A percentile compares a stretch with the other conserved stretches of the same genome.
phyloP scores from a whole-genome alignment of 2,329 filamentous ascomycete species.

The Colletotrichum cuscutae region DNA sequence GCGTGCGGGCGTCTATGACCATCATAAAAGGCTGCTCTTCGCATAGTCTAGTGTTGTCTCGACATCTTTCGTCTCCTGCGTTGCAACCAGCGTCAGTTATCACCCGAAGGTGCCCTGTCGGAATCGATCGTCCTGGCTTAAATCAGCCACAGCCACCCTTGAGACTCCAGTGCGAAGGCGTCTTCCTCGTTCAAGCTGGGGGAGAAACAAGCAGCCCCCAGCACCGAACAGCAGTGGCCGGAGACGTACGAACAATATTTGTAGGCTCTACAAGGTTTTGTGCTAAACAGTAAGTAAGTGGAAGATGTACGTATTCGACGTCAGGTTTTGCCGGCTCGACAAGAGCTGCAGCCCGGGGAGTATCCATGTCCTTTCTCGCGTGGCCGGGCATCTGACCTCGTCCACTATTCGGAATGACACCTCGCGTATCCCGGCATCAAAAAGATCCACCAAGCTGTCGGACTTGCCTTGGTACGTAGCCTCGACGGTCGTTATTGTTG shows the following conservation, averaged over 20 bases:
- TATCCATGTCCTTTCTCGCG: slow-evolving; percentile 24
- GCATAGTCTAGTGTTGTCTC: background rate
- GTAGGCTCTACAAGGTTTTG: background rate
- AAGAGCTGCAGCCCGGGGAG: slow-evolving; percentile 17
- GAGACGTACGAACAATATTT: background rate
- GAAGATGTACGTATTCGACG: background rate
- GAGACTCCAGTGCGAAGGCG: background rate
- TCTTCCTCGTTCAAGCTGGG: background rate
- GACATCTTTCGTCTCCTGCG: background rate
- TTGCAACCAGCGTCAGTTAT: background rate
- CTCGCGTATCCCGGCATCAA: slow-evolving; percentile 5
- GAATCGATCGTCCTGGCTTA: background rate
- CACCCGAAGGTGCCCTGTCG: background rate
- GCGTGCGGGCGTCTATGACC: background rate
- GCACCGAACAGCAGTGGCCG: background rate
- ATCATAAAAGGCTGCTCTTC: background rate
- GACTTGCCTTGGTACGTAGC: background rate
- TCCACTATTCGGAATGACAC: slow-evolving; percentile 20
- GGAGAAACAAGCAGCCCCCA: background rate
- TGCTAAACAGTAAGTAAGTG: background rate
- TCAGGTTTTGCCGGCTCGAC: background rate
- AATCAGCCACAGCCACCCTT: background rate
- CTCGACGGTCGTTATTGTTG: slow-evolving; percentile 11
- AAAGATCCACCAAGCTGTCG: background rate
- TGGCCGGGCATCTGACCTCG: slow-evolving; percentile 11